Evolutionary conservation across 129 eudicot genomes (phyloP), one percentile per base, ranked within the genome.

Genomic region (Solidago caesia): DNA sequence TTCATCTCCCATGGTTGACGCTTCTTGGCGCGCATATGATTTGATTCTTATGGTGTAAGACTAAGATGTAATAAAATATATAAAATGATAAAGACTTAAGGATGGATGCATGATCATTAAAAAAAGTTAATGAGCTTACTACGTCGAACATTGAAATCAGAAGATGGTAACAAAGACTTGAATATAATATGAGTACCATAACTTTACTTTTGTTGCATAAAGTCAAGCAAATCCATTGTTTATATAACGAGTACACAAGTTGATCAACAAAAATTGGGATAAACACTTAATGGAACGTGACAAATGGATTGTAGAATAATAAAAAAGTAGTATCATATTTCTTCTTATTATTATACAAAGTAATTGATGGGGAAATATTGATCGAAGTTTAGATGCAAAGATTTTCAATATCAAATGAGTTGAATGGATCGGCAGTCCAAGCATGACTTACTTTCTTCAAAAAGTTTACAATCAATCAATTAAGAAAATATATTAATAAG

Each of bases 221-320:
- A 45, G 73, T 76, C 73, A 13, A 76, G 29, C n/a, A 55, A n/a
- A 7, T 57, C 45, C 39, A 55, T 5, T 33, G 2, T 59, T 9
- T 45, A 47, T 15, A 68, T 42, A 11, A 78, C 10, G n/a, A 6
- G 8, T 9, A 44, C 4, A 13, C 79, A 79, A 57, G 56, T 73
- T 46, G 83, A 57, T 66, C 3, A 66, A 53, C 59, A 45, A 65
- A 72, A 3, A n/a, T 4, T 45, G 46, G 66, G 10, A 6, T 0
- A 42, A 72, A 16, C 12, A 10, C 13, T 45, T 15, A 39, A 44
- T 39, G 15, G 62, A 73, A 79, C 25, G 41, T 79, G 78, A 14
- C 78, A 72, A 79, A 64, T 72, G 69, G 78, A 65, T 29, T 48
- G 42, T 79, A 55, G 51, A 72, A 55, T 15, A 79, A 6, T 5